phyloP scores from a whole-genome alignment of 1,139 yeast genomes.

The Nakaseomyces kungkrabaensis region DNA sequence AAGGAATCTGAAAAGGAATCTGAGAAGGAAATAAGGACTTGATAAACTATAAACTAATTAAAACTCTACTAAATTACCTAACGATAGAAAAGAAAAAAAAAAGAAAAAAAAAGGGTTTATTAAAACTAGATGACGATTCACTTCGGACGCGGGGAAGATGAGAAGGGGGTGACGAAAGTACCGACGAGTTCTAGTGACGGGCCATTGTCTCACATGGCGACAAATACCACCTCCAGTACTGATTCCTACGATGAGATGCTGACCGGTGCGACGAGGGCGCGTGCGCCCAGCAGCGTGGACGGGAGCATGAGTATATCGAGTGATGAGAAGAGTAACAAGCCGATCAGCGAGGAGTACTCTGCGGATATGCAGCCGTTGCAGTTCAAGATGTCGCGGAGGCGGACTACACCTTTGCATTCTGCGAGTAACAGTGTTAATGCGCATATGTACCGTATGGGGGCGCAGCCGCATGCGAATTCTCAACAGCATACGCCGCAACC shows the following conservation, averaged over 20 bases:
- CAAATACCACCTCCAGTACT: neutral
- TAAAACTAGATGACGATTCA: neutral
- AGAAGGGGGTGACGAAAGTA: neutral
- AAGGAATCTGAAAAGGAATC: too few species aligned
- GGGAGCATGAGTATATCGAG: slow-evolving; percentile 1
- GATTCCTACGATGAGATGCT: neutral
- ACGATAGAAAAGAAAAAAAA: too few species aligned
- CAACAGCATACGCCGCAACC: neutral
- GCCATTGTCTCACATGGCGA: neutral
- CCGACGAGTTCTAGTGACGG: neutral
- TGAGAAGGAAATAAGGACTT: too few species aligned
- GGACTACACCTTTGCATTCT: neutral
- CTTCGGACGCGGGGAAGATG: neutral
- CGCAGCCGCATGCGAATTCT: neutral
- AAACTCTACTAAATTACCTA: too few species aligned
- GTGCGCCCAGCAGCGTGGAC: neutral
- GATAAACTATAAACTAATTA: too few species aligned
- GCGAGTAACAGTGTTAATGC: neutral
- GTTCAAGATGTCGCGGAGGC: slow-evolving; percentile 12
- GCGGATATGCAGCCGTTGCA: slow-evolving; percentile 23
- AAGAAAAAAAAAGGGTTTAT: neutral
- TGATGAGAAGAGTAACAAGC: slow-evolving; percentile 1
- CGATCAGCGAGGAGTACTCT: slow-evolving; percentile 11
- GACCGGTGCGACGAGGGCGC: neutral
- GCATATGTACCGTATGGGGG: neutral